phyloP scores from a whole-genome alignment of 495 filamentous ascomycete genomes.

The Trichoderma asperelloides region DNA sequence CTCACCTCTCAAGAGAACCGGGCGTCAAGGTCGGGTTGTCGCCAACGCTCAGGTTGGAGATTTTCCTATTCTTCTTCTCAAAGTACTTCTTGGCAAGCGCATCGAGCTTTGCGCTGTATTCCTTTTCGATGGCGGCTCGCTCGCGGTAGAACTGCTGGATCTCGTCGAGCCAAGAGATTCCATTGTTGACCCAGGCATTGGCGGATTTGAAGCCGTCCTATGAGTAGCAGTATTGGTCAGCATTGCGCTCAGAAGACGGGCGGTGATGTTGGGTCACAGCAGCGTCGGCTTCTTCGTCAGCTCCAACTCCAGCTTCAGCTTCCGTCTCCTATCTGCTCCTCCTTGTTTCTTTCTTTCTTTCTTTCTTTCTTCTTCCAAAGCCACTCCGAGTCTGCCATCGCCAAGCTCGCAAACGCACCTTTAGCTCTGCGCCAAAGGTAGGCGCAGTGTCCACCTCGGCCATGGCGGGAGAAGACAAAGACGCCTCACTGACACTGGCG shows the following conservation, averaged over 20 bases:
- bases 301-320: background rate
- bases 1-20: constrained; percentile 80
- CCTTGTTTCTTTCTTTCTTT: background rate
- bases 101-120: constrained; percentile 81
- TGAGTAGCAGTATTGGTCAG: constrained; percentile 7
- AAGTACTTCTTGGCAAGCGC: constrained; percentile 88
- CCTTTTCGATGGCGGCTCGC: constrained; percentile 86
- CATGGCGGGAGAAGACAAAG: constrained; percentile 39
- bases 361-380: background rate
- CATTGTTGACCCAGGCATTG: constrained; percentile 81
- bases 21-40: constrained; percentile 90
- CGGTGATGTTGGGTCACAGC: background rate
- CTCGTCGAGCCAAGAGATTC: constrained; percentile 92
- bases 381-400: background rate
- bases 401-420: constrained; percentile 45
- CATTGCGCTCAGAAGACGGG: background rate
- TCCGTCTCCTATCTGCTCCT: background rate
- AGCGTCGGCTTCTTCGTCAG: background rate
- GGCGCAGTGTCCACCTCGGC: constrained; percentile 65
- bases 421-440: constrained; percentile 82
- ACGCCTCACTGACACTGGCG: background rate
- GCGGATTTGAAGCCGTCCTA: constrained; percentile 93
- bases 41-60: constrained; percentile 81
- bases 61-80: constrained; percentile 91
- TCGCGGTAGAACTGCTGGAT: constrained; percentile 96